Evolutionary conservation across 2,329 filamentous ascomycete genomes (phyloP), one percentile per base, ranked within the genome.

Genomic region (Alternaria conjuncta): DNA sequence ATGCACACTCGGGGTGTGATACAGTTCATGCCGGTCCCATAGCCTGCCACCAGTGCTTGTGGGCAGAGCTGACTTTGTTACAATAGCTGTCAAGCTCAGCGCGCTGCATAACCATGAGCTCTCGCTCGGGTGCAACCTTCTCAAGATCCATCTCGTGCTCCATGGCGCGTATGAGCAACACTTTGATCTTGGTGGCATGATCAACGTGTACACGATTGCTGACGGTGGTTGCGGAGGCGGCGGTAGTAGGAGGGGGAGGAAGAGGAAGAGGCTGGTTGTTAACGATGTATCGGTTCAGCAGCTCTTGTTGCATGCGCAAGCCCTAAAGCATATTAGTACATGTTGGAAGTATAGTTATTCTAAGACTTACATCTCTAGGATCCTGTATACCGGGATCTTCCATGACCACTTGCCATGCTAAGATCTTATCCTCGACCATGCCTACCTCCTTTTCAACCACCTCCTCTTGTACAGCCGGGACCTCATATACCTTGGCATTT

Each of bases 111-210:
- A 25, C 18, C 11, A 47, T 25, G 4, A 68, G 30, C 18, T 68
- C 28, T 2, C 32, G 36, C 45, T 61, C 58, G 2, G 63, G 66
- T 10, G 60, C 64, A 3, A 58, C 60, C 15, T 36, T 57, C 12
- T 20, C 11, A 13, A 64, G 51, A 18, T 71, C 63, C 21, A 71
- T 28, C 9, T 71, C 69, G 0, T 62, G 61, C 11, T 71, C 65
- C 65, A 71, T 63, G 2, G 56, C 5, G 15, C 20, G 54, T 10
- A 67, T 51, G 10, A 68, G 55, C 25, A 28, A 11, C 4, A 28
- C 10, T 11, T 28, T 28, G 9, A 11, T 2, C 26, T 57, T 56
- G 30, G 12, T 4, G 3, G 4, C 58, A 2, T 61, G 36, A 25
- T 49, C 10, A 6, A 25, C 1, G 3, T 2, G 30, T 12, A 6